phyloP scores from a whole-genome alignment of 352 stramenopile species.

The Globisporangium irregulare region DNA sequence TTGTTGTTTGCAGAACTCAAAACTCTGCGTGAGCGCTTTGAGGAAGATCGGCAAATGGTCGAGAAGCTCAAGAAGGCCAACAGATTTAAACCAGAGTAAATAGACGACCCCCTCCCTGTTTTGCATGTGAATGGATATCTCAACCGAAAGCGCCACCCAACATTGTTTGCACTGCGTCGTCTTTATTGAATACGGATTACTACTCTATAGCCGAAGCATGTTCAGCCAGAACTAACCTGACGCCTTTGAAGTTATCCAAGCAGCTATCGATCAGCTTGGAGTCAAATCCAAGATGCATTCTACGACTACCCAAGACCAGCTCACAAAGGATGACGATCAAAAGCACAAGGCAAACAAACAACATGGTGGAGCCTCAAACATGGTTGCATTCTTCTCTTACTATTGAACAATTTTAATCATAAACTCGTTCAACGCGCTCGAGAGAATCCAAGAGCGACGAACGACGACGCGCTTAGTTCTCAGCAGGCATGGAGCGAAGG shows the following conservation, averaged over 20 bases:
- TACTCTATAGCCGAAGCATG: too few species aligned
- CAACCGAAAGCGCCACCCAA: too few species aligned
- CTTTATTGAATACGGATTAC: too few species aligned
- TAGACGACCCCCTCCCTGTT: neutral
- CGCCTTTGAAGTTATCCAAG: too few species aligned
- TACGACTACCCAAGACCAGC: neutral
- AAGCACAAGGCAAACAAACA: neutral
- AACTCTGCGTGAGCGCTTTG: slow-evolving; percentile 76
- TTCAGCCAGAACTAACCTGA: too few species aligned
- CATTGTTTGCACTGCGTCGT: too few species aligned
- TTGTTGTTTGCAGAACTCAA: slow-evolving; percentile 61
- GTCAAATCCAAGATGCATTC: too few species aligned
- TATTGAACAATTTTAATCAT: neutral
- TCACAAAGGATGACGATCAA: neutral
- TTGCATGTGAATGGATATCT: neutral
- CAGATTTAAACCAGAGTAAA: slow-evolving; percentile 79
- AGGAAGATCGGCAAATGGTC: slow-evolving; percentile 74
- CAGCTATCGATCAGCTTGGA: too few species aligned
- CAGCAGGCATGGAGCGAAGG: slow-evolving; percentile 71
- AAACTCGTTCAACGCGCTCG: neutral
- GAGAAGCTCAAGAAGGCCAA: slow-evolving; percentile 84
- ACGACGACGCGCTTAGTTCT: slow-evolving; percentile 27
- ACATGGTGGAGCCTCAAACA: slow-evolving; percentile 16
- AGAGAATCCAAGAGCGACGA: neutral
- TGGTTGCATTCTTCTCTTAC: slow-evolving; percentile 11